Base-by-base conservation (phyloP, 2,329 filamentous ascomycete species). In the Pestalotiopsis sp. region DNA sequence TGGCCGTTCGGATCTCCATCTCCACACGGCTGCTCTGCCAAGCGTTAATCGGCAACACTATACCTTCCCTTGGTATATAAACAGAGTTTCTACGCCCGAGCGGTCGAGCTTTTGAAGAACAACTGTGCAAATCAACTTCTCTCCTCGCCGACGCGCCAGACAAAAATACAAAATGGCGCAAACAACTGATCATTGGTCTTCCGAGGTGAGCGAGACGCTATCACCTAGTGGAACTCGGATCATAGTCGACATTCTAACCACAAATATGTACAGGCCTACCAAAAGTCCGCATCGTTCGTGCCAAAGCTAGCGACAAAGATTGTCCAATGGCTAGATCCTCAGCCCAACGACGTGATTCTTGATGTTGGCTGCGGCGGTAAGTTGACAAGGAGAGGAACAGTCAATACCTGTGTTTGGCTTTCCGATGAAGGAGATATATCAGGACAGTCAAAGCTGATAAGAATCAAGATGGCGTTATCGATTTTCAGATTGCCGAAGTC, bases 301-400 rank as follows among this genome's bases (percentile, higher is more conserved):
- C 89, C 90, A 3, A 87, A 89, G 74, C 80, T 91, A 11, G 85
- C 89, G 1, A 83, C 82, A 17, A 90, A 88, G 69, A 82, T 91
- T 4, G 73, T 90, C 12, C 77, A 82, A 60, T 91, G 88, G 84
- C 81, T 92, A 0, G 84, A 90, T 71, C 83, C 89, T 0, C 82
- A 88, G 68, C 82, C 84, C 36, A 84, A 87, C 71, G 89, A 92
- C 74, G 76, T 80, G 17, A 83, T 92, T 25, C 80, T 92, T 2
- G 90, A 92, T 71, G 79, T 92, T 66, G 90, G 90, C 14, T 92
- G 90, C 72, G 90, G 90, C 58, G 89, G 87, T 88, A 68, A 70
- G 80, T 77, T 25, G 6, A 17, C 13, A 58, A 25, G 62, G 68
- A 60, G 67, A 57, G 41, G 62, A n/a, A 12, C 41, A 13, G 52